Percentiles rank a stretch among this genome's conserved stretches.
phyloP scores from a whole-genome alignment of 2,329 filamentous ascomycete genomes.

The Madurella fahalii region DNA sequence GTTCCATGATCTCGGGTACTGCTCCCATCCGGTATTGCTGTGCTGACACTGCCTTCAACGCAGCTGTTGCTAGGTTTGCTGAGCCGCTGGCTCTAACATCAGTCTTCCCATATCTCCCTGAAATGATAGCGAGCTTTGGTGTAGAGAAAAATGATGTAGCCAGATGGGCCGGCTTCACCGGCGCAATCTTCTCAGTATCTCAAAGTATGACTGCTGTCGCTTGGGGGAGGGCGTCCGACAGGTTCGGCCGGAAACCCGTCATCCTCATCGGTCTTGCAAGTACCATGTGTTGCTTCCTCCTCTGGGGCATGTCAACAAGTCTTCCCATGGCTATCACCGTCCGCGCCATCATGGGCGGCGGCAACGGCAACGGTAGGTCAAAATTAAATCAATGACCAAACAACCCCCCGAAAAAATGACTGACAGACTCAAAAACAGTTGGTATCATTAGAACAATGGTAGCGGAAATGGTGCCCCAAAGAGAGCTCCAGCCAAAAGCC shows the following conservation, averaged over 20 bases:
- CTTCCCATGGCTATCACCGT: slow-evolving; percentile 75
- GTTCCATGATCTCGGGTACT: slow-evolving; percentile 5
- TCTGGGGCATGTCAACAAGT: slow-evolving; percentile 80
- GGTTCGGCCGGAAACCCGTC: slow-evolving; percentile 74
- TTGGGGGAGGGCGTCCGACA: slow-evolving; percentile 75
- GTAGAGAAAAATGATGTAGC: slow-evolving; percentile 68
- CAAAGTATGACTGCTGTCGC: slow-evolving; percentile 69
- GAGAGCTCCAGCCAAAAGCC: slow-evolving; percentile 78
- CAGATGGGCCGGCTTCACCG: slow-evolving; percentile 74
- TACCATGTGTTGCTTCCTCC: slow-evolving; percentile 75
- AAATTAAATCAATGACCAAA: not conserved
- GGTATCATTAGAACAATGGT: slow-evolving; percentile 90
- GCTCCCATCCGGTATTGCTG: not conserved
- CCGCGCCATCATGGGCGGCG: slow-evolving; percentile 72
- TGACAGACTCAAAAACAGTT: slow-evolving; percentile 44
- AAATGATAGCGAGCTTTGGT: slow-evolving; percentile 80
- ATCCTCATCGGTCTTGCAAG: slow-evolving; percentile 69
- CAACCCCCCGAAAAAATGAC: not conserved
- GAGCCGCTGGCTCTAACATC: slow-evolving; percentile 71
- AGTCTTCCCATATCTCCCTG: slow-evolving; percentile 66
- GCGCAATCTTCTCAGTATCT: slow-evolving; percentile 66
- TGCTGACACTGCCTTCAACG: slow-evolving; percentile 31
- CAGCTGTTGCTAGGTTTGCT: slow-evolving; percentile 73
- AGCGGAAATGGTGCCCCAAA: slow-evolving; percentile 86
- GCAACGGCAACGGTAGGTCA: slow-evolving; percentile 73